Evolutionary conservation across 305 asterid species (phyloP), one percentile per base, ranked within the genome.

Genomic region (Solanum aculeatissimum): DNA sequence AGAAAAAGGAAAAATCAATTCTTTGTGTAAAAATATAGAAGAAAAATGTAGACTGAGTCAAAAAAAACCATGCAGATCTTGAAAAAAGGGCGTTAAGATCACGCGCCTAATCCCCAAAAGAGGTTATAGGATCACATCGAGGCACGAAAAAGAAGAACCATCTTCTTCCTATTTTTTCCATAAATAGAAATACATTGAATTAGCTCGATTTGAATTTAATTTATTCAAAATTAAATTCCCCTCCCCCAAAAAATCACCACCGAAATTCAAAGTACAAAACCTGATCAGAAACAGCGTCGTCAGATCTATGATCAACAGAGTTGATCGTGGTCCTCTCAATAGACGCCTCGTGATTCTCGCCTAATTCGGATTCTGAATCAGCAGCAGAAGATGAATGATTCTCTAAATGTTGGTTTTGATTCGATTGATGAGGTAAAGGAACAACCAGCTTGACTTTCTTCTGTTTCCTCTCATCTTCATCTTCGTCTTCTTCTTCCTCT

Each of bases 381-480:
- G 77, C 51, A 38, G n/a, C 75, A 68, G 75, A n/a, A 69, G 77
- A 40, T 12, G 89, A 69, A 35, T 87, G 84, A 87, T 87, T 82
- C 49, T 75, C 87, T 27, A 86, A 92, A 89, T 89, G 88, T 21
- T 60, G 91, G 29, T 43, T 90, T 65, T 81, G 87, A 72, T 80
- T 78, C 6, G 57, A 90, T 42, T 93, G 89, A 84, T 89, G 92
- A 27, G 99, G 99, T 88, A 97, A 86, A 6, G 95, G 95, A 21
- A 92, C 97, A 4, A 92, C 98, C 70, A 97, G 95, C 91, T 96
- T 96, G 84, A 96, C 97, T 88, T 96, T 95, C 90, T 95, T 97
- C 93, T 93, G 93, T 87, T 92, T 92, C 81, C 97, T 88, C 82
- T 97, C 98, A 85, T 97, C 97, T 18, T 91, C 97, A 77, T 89